These are phyloP conservation scores for Pseudomassariella vexata DNA, from an alignment of 2,329 filamentous ascomycete species.

Conservation along the genomic window DNA sequence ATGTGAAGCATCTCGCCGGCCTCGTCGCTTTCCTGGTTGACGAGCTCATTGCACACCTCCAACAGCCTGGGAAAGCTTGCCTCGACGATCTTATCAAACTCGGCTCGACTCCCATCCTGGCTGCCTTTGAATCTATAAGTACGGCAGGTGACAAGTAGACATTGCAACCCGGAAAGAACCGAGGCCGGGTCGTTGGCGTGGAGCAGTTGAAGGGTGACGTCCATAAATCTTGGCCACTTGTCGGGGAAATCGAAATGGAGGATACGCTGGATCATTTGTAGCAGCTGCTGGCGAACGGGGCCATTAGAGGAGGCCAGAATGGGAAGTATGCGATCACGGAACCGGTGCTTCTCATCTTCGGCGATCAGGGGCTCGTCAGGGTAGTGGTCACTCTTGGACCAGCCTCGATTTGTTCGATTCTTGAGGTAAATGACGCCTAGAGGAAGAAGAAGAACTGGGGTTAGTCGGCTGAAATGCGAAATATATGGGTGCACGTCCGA, in stretches of 20 bases:
- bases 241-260: conserved; percentile 92
- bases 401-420: conserved; percentile 91
- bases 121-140: conserved; percentile 88
- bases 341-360: conserved; percentile 82
- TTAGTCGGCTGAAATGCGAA: neutral
- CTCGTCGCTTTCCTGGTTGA: conserved; percentile 87
- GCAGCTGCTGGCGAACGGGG: conserved; percentile 83
- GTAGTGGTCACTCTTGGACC: conserved; percentile 73
- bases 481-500: neutral
- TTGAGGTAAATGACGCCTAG: conserved; percentile 95
- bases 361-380: conserved; percentile 69
- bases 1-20: conserved; percentile 95
- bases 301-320: conserved; percentile 76
- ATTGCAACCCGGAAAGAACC: conserved; percentile 90
- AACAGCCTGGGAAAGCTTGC: conserved; percentile 84
- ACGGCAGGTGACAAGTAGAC: conserved; percentile 87
- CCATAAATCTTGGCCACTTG: conserved; percentile 90
- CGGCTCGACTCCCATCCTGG: conserved; percentile 68
- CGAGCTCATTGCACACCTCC: conserved; percentile 79
- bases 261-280: conserved; percentile 92
- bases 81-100: conserved; percentile 93
- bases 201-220: conserved; percentile 84
- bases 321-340: conserved; percentile 83
- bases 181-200: conserved; percentile 80
- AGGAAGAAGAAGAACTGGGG: conserved; percentile 12